A percentile compares a stretch with the other conserved stretches of the same genome.
Conservation (phyloP, 768 basidiomycete species). For the Leccinum subtestaceum region DNA sequence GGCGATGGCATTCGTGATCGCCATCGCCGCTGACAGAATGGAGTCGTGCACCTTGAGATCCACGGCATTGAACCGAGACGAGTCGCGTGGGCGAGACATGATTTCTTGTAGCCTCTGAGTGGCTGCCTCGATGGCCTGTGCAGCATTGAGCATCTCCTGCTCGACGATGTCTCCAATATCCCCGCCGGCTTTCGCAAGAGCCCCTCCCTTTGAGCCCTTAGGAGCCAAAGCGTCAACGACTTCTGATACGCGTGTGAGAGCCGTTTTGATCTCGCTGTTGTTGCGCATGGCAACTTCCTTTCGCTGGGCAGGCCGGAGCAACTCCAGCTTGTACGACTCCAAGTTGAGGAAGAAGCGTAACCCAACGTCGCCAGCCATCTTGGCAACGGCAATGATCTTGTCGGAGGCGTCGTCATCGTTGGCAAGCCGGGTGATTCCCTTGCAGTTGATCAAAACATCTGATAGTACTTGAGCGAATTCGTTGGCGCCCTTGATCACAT, state of each 20-base stretch:
- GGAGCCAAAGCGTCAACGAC: constrained; percentile 83
- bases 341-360: constrained; percentile 92
- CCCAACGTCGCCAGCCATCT: constrained; percentile 81
- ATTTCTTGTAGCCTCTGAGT: constrained; percentile 88
- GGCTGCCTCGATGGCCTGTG: constrained; percentile 89
- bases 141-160: constrained; percentile 92
- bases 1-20: constrained; percentile 93
- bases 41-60: constrained; percentile 98
- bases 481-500: constrained; percentile 97
- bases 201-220: constrained; percentile 70
- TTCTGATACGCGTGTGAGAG: constrained; percentile 83
- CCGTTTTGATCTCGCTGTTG: constrained; percentile 79
- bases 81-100: constrained; percentile 87
- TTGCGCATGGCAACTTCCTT: constrained; percentile 88
- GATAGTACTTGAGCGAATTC: constrained; percentile 91
- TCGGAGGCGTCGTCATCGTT: constrained; percentile 91
- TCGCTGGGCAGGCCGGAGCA: constrained; percentile 67
- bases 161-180: constrained; percentile 96
- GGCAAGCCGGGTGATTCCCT: constrained; percentile 92
- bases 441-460: constrained; percentile 90
- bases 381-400: constrained; percentile 82
- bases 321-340: constrained; percentile 91
- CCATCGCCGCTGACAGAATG: constrained; percentile 89
- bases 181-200: constrained; percentile 76
- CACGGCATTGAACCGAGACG: constrained; percentile 81